These are phyloP conservation scores for Penicillium sp. DNA, from an alignment of 2,329 filamentous ascomycete species.

Conservation along the genomic window DNA sequence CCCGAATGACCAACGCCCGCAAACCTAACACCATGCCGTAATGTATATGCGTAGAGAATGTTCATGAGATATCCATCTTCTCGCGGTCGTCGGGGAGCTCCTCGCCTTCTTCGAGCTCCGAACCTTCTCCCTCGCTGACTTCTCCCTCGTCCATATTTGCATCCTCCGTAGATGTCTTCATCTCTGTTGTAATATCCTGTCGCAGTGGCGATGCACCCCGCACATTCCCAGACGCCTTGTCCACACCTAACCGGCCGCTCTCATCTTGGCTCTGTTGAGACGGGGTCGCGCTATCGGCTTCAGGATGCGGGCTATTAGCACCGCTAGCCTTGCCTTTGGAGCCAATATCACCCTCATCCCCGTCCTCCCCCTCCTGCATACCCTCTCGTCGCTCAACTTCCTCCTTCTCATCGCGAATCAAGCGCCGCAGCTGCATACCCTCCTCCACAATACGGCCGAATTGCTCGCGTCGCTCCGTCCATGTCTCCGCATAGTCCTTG, in stretches of 20 bases:
- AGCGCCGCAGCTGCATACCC: constrained; percentile 74
- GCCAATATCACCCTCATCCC: constrained; percentile 49
- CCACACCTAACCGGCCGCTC: constrained; percentile 27
- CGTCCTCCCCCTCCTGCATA: constrained; percentile 62
- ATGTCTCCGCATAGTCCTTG: constrained; percentile 72
- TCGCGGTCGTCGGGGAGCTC: constrained; percentile 51
- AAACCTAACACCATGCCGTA: constrained; percentile 29
- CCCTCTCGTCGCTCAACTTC: constrained; percentile 84
- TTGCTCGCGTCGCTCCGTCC: constrained; percentile 78
- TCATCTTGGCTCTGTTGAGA: constrained; percentile 36
- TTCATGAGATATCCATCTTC: constrained; percentile 61
- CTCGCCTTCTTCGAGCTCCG: constrained; percentile 47
- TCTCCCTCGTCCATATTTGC: constrained; percentile 54
- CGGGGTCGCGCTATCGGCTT: constrained; percentile 44
- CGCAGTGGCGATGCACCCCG: constrained; percentile 38
- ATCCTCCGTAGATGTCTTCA: constrained; percentile 47
- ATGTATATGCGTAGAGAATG: constrained; percentile 16
- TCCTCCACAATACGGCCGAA: constrained; percentile 87
- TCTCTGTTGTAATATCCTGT: constrained; percentile 37
- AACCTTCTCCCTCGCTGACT: constrained; percentile 35
- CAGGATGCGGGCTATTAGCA: constrained; percentile 48
- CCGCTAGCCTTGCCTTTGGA: constrained; percentile 48
- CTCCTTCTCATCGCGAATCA: constrained; percentile 93
- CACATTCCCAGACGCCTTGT: constrained; percentile 28
- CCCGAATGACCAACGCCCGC: constrained; percentile 20